A percentile compares a stretch with the other conserved stretches of the same genome.
These are phyloP conservation scores for Chlamydomonas incerta DNA, from an alignment of 139 green algal species.

Conservation along the genomic window DNA sequence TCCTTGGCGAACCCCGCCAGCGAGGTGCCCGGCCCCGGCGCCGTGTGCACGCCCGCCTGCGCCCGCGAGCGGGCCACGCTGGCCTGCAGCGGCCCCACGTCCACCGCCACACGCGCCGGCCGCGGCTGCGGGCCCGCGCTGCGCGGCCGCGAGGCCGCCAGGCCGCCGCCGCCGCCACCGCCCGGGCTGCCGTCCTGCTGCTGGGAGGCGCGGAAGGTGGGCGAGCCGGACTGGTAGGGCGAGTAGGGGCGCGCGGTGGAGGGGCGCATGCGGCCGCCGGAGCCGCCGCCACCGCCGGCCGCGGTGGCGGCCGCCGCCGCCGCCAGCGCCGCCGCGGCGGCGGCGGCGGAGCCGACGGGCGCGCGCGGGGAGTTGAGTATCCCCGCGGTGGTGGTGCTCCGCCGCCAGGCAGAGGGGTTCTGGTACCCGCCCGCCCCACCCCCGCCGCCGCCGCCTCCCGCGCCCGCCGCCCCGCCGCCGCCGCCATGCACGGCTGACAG, in stretches of 20 bases:
- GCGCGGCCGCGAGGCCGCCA: background rate
- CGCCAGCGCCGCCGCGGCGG: background rate
- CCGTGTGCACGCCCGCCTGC: conserved; percentile 9
- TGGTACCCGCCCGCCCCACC: background rate
- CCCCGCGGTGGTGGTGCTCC: background rate
- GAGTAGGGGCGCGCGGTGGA: background rate
- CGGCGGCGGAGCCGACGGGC: background rate
- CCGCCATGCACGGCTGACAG: too few relatives aligned
- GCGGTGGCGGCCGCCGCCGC: background rate
- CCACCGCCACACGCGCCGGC: conserved; percentile 32
- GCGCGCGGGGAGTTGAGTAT: background rate
- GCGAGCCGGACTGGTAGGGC: background rate
- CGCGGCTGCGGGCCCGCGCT: conserved; percentile 15
- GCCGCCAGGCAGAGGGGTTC: conserved; percentile 29
- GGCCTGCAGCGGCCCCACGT: conserved; percentile 22
- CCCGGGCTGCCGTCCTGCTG: too few relatives aligned
- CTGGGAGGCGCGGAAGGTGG: background rate
- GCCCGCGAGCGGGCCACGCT: conserved; percentile 20
- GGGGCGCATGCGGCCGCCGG: background rate
- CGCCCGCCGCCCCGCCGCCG: too few relatives aligned
- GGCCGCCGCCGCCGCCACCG: background rate
- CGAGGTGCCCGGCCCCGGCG: background rate
- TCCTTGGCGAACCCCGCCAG: conserved; percentile 34
- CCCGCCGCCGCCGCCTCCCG: too few relatives aligned
- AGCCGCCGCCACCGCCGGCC: background rate